Base-by-base conservation (phyloP, 73 alveolate species). In the Paramecium biaurelia region DNA sequence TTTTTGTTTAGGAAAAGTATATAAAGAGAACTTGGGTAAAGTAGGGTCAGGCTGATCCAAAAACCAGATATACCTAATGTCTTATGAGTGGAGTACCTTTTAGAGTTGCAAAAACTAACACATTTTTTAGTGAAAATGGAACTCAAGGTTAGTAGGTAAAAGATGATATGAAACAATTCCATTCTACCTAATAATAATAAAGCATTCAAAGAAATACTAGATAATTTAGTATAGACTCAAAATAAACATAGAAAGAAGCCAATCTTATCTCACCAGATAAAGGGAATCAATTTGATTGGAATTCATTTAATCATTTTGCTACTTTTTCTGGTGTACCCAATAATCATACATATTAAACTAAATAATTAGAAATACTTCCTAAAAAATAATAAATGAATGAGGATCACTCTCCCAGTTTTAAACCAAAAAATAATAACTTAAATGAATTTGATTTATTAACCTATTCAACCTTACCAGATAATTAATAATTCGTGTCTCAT, bases 51-150 rank as follows among this genome's bases (percentile, higher is more conserved):
- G 90, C 90, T 30, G 90, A 79, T 20, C 90, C 90, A 14, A 79
- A 79, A 45, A 47, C 74, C 12, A 79, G 90, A 79, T 79, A 79
- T 34, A 38, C 37, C 6, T 47, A 79, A 24, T 79, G 90, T 45
- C 56, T 43, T 8, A 20, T 79, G 47, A 30, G 47, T 21, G 90
- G 90, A 20, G 74, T 79, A 10, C 90, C 90, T 7, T 79, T 79
- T 45, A 79, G 74, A 79, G 72, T 47, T 24, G 12, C 24, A 8
- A 38, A 79, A 79, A 32, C 70, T 10, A 79, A 41, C 47, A 43
- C 70, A 42, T 79, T 79, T 45, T 79, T 43, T 34, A 79, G 90
- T 79, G 90, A 79, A 43, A 79, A 79, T 79, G 90, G 90, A 4
- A 30, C 76, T 9, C 41, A 79, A 23, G 28, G 56, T 5, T 10